Conservation (phyloP, 2,329 filamentous ascomycete genomes). For the Fusarium transvaalense region DNA sequence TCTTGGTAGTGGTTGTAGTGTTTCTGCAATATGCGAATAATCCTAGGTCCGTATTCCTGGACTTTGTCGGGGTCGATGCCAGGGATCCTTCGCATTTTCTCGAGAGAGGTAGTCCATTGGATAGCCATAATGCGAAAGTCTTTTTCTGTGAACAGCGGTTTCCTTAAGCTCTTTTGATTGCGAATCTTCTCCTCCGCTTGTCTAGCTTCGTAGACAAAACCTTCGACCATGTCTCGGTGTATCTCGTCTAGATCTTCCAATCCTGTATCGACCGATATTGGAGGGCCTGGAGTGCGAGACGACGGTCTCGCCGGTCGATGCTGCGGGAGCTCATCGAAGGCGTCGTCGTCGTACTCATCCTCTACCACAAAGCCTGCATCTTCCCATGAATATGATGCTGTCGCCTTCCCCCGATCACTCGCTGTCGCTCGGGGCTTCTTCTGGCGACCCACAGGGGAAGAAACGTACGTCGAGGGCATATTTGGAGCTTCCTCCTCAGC, state of each 20-base stretch:
- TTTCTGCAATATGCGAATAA: constrained; percentile 69
- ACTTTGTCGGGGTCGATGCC: constrained; percentile 75
- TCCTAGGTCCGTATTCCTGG: constrained; percentile 68
- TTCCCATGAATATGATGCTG: constrained; percentile 58
- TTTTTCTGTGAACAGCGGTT: constrained; percentile 75
- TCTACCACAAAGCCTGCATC: constrained; percentile 62
- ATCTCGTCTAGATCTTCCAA: constrained; percentile 68
- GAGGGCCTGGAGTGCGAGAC: constrained; percentile 60
- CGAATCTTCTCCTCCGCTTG: constrained; percentile 71
- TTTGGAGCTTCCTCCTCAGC: constrained; percentile 57
- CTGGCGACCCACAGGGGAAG: constrained; percentile 62
- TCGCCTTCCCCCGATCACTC: constrained; percentile 55
- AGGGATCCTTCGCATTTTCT: constrained; percentile 72
- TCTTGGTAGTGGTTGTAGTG: constrained; percentile 62
- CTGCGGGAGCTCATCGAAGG: constrained; percentile 60
- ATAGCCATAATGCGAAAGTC: constrained; percentile 81
- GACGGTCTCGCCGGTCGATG: constrained; percentile 56
- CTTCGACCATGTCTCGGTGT: constrained; percentile 72
- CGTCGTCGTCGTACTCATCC: constrained; percentile 53
- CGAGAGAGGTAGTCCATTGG: constrained; percentile 70
- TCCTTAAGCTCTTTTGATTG: constrained; percentile 67
- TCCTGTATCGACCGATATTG: constrained; percentile 69
- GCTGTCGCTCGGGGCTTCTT: constrained; percentile 45
- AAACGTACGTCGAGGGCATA: constrained; percentile 62
- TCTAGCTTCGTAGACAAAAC: constrained; percentile 74